Evolutionary conservation across 164 flowering plant species (phyloP), one percentile per base, ranked within the genome.

Genomic region (Warburgia ugandensis): DNA sequence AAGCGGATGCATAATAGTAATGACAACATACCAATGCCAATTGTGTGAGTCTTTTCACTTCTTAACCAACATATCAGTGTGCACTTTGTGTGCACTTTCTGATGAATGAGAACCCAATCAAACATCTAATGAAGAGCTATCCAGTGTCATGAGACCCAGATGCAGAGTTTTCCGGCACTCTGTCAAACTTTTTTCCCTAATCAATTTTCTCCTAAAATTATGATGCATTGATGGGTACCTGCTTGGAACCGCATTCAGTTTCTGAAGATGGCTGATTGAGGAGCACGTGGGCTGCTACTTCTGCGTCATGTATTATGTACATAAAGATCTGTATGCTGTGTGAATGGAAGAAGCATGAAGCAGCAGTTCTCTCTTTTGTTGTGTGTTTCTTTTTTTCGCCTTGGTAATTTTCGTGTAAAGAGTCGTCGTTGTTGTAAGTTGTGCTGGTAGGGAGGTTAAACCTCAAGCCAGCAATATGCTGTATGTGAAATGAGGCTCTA

Each of bases 1-100:
- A 84, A 76, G 43, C 76, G 54, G 64, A 67, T 71, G 71, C 78
- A 76, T 55, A 66, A 64, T 39, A 50, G 50, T 43, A 39, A 26
- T n/a, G 52, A 54, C 14, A 64, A 64, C 23, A 13, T 33, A 17
- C 52, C 66, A 21, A 26, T 61, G 12, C 43, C 56, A 30, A 41
- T 59, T 27, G 70, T 70, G 54, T 76, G 60, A 70, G 26, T 33
- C 25, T 14, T 28, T n/a, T 20, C 11, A 9, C n/a, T 23, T 33
- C 12, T 29, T 50, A 9, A 12, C 41, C 44, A 22, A 39, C 21
- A n/a, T n/a, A n/a, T n/a, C n/a, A n/a, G n/a, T n/a, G n/a, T n/a
- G n/a, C n/a, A n/a, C n/a, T n/a, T n/a, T n/a, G n/a, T n/a, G n/a
- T n/a, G n/a, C n/a, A n/a, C n/a, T n/a, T n/a, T n/a, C n/a, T n/a